Conservation (phyloP, 345 rosid genomes). For the Linum usitatissimum region DNA sequence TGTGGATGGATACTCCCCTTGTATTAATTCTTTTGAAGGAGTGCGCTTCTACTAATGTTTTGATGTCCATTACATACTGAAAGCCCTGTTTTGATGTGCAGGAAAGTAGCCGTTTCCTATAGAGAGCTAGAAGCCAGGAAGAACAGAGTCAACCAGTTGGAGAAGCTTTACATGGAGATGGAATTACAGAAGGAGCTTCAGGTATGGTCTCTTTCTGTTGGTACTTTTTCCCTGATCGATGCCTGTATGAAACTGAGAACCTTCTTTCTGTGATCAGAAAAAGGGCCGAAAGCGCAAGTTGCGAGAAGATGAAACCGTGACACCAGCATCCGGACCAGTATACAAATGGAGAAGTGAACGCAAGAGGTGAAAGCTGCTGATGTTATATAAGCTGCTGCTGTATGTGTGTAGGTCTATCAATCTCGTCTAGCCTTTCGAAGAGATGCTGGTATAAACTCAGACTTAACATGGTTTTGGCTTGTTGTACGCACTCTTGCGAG, state of each 20-base stretch:
- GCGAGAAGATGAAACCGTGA: conserved; percentile 56
- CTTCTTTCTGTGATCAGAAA: conserved; percentile 35
- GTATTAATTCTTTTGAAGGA: neutral
- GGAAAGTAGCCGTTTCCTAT: conserved; percentile 55
- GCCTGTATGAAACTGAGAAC: neutral
- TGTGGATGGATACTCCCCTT: neutral
- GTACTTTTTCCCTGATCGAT: neutral
- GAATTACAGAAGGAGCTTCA: conserved; percentile 69
- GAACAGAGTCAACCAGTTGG: conserved; percentile 51
- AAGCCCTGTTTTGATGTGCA: conserved; percentile 14
- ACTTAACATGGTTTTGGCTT: no score
- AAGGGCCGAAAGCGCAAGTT: conserved; percentile 66
- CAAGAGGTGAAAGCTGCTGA: conserved; percentile 42
- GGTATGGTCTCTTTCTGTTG: conserved; percentile 22
- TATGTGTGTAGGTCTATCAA: neutral
- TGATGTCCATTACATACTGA: no score
- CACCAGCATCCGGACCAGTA: conserved; percentile 54
- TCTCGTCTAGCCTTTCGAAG: neutral
- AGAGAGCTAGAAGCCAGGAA: conserved; percentile 68
- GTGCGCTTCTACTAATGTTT: neutral
- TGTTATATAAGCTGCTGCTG: neutral
- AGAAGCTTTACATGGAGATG: conserved; percentile 68
- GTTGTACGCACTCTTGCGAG: no score
- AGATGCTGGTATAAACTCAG: neutral
- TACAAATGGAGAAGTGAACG: conserved; percentile 70